These are phyloP conservation scores for Globisporangium solare DNA, from an alignment of 352 stramenopile species.

Conservation along the genomic window DNA sequence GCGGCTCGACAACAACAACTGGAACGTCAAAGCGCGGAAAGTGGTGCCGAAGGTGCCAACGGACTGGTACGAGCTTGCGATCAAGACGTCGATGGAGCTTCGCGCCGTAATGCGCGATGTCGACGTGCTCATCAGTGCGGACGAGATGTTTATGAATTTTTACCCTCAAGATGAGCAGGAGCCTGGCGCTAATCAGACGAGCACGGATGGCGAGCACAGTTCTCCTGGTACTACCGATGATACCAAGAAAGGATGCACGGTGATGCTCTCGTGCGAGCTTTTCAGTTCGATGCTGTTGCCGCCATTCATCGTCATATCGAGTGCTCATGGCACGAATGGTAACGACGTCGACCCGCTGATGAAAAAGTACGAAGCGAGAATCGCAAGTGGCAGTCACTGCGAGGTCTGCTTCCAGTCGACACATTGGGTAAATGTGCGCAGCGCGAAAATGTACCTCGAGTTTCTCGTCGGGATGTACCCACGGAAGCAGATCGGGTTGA, in stretches of 20 bases:
- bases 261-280: neutral
- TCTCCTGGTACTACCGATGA: neutral
- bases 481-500: neutral
- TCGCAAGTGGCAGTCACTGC: neutral
- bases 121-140: neutral
- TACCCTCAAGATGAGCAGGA: neutral
- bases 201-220: no score
- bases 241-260: neutral
- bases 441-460: neutral
- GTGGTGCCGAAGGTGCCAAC: neutral
- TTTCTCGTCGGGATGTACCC: neutral
- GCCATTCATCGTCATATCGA: neutral
- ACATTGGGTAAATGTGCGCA: neutral
- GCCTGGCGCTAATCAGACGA: neutral
- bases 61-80: neutral
- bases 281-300: conserved; percentile 1
- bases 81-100: neutral
- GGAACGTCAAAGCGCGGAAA: neutral
- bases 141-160: neutral
- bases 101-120: neutral
- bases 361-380: neutral
- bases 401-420: neutral
- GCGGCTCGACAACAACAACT: neutral
- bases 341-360: neutral
- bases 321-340: no score